Base-by-base conservation (phyloP, 345 rosid genomes). In the Psidium guajava region DNA sequence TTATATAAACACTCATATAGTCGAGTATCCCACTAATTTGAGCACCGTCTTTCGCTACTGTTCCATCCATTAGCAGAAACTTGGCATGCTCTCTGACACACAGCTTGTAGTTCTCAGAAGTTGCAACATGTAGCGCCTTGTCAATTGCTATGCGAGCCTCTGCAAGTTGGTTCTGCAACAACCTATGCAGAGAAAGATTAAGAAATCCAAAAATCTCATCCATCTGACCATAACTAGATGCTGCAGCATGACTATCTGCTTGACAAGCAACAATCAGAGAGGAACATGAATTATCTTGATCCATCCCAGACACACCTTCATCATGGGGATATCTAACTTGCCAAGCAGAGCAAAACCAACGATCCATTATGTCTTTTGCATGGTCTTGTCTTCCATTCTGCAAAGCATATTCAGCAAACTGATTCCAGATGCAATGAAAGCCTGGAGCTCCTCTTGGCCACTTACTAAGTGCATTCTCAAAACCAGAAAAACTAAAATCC, bases 361-460 rank as follows among this genome's bases (percentile, higher is more conserved):
- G 93, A 51, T 80, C 88, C 92, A 93, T 86, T 57, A 95, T 91
- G 74, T 92, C 92, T 88, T 90, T 94, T 50, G 93, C 95, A 87
- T 89, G 86, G 77, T 86, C 92, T 49, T 83, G 74, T 84, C 87
- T 88, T 86, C 94, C 95, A 83, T 86, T 90, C 82, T 85, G 94
- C 53, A 95, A 89, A 82, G 93, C 93, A 91, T 64, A 88, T 90
- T 95, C 98, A 75, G 93, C 93, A 86, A 93, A 97, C 88, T 97
- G 99, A 90, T 97, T 96, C 99, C 98, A 97, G 82, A 95, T 90
- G 85, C 95, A 95, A 24, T 96, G 95, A 80, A 89, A 90, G 84
- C 98, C 95, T 47, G 93, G 92, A 61, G 83, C 90, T 86, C 90
- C 96, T 88, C 89, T 91, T 10, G 96, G 95, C 94, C 96, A 91